Evolutionary conservation across 2,329 filamentous ascomycete genomes (phyloP), one percentile per base, ranked within the genome.

Genomic region (Xylariales sp.): DNA sequence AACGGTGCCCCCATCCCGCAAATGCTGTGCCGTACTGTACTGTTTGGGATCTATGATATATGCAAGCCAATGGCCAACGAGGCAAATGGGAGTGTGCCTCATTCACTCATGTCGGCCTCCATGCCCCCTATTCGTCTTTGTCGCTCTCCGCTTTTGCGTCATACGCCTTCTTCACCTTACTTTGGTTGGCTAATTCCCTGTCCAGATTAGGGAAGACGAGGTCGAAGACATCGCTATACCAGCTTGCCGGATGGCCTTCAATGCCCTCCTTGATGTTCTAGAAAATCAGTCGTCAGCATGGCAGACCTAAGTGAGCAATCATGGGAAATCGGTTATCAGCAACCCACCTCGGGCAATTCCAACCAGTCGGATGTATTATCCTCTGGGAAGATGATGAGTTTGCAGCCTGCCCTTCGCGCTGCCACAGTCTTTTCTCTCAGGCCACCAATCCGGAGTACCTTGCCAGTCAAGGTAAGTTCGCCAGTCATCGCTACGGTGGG

Each of bases 241-340:
- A 98, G 57, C 78, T 82, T 14, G 91, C 91, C 0, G 93, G 85
- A 52, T 84, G 86, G 56, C 94, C 93, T 65, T 95, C 84, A 48
- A 98, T 87, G 51, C 89, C 90, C 58, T 95, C 80, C 69, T 97
- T 98, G 72, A 98, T 98, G 60, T 97, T 97, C 93, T 98, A 61
- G 44, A 43, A 24, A 39, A 32, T 40, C 38, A 40, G 32, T 46
- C 43, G 40, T 58, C 50, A 56, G 53, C 41, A 41, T 47, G 40
- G 33, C 22, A 11, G 31, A 38, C 11, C 45, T 50, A 40, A 50
- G 45, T 14, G 28, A 12, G n/a, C 24, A n/a, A 27, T 27, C 24
- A n/a, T n/a, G n/a, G 24, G 24, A n/a, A n/a, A 8, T 8, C 24
- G 8, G 15, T 20, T 40, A n/a, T 11, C 14, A 42, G 21, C 22